These are phyloP conservation scores for Trypanosoma boissoni DNA, from an alignment of 208 protist genomes.

Conservation along the genomic window DNA sequence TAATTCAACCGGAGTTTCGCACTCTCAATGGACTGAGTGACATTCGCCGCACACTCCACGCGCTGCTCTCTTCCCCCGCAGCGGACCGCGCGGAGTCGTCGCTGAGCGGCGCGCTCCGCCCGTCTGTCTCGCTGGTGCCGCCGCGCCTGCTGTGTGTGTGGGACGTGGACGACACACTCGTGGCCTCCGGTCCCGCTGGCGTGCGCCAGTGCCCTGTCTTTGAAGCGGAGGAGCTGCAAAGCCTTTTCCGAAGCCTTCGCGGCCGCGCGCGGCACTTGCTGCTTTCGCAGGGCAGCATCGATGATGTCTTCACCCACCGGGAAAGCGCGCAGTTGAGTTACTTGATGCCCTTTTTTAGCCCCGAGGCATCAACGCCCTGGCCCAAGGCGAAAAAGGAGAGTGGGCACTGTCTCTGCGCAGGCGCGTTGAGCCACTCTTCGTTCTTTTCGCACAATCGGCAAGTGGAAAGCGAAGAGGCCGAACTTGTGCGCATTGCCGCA, in stretches of 20 bases:
- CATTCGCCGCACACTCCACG: constrained; percentile 4
- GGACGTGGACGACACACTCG: constrained; percentile 86
- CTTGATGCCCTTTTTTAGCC: constrained; percentile 40
- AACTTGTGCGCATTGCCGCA: constrained; percentile 55
- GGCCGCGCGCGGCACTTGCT: constrained; percentile 57
- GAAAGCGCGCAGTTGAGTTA: constrained; percentile 37
- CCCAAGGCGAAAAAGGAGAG: constrained; percentile 21
- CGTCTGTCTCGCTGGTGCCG: not conserved
- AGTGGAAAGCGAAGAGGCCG: constrained; percentile 6
- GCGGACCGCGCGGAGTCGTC: not conserved
- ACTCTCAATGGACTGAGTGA: constrained; percentile 5
- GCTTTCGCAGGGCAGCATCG: constrained; percentile 82
- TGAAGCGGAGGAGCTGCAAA: constrained; percentile 36
- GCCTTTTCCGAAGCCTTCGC: constrained; percentile 38
- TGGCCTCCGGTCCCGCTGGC: constrained; percentile 49
- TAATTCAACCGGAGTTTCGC: constrained; percentile 8
- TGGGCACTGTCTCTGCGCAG: not conserved
- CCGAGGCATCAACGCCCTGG: not conserved
- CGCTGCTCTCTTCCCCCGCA: not conserved
- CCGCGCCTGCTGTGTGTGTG: constrained; percentile 60
- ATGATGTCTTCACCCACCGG: constrained; percentile 64
- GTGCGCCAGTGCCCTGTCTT: constrained; percentile 69
- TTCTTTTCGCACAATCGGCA: not conserved
- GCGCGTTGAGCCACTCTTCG: not conserved
- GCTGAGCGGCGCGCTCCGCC: not conserved